Percentiles rank a stretch among this genome's conserved stretches.
These are phyloP conservation scores for Dalbergia cochinchinensis DNA, from an alignment of 306 rosid species.

Conservation along the genomic window DNA sequence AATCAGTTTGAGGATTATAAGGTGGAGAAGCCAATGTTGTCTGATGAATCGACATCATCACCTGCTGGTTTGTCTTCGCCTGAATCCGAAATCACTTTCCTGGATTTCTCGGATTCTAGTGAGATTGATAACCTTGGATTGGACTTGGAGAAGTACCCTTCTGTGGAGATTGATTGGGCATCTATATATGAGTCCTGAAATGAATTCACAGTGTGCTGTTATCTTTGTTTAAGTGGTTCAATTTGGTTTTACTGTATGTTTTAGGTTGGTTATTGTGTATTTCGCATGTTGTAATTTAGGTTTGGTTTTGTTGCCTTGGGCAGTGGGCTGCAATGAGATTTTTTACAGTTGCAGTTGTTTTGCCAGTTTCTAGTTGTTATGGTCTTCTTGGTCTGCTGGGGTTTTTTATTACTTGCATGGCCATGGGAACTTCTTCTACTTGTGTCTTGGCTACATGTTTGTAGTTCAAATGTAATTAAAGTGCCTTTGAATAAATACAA, in stretches of 20 bases:
- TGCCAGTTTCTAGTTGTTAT: slow-evolving; percentile 28
- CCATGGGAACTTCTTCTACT: slow-evolving; percentile 6
- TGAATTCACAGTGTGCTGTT: not conserved
- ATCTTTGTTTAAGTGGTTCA: not conserved
- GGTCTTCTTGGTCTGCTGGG: slow-evolving; percentile 52
- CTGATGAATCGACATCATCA: slow-evolving; percentile 47
- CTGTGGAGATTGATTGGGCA: slow-evolving; percentile 87
- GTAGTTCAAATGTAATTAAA: slow-evolving; percentile 28
- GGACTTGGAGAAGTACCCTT: slow-evolving; percentile 76
- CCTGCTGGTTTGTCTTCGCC: slow-evolving; percentile 60
- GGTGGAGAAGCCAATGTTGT: slow-evolving; percentile 48
- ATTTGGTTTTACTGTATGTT: not conserved
- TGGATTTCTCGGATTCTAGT: slow-evolving; percentile 59
- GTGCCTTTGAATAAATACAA: slow-evolving; percentile 11
- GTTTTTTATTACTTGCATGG: slow-evolving; percentile 58
- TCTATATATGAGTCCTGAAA: slow-evolving; percentile 50
- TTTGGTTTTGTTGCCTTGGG: slow-evolving; percentile 37
- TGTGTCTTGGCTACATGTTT: not conserved
- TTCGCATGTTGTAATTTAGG: slow-evolving; percentile 29
- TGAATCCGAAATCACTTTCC: slow-evolving; percentile 61
- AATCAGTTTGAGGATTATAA: slow-evolving; percentile 39
- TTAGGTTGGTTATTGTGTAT: not conserved
- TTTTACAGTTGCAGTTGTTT: slow-evolving; percentile 66
- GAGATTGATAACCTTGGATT: slow-evolving; percentile 52
- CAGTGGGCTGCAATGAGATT: slow-evolving; percentile 65